Percentiles rank a stretch among this genome's conserved stretches.
Evolutionary conservation across 257 asterid species (phyloP).

Genomic region (Nicotiana sylvestris): DNA sequence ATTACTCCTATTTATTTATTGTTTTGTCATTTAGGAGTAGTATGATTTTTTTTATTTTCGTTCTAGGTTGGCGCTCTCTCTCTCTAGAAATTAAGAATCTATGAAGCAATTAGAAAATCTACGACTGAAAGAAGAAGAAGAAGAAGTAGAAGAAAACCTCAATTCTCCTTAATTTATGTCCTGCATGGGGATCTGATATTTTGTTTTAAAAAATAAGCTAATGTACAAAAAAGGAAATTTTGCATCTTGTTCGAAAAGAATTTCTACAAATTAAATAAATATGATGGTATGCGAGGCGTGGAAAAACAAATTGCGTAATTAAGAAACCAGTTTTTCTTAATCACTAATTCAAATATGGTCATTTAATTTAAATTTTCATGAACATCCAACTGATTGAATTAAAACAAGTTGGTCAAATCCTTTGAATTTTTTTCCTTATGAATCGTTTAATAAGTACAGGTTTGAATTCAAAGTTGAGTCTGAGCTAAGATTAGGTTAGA

Average conservation of each 20-base stretch:
- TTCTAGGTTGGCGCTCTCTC: no score
- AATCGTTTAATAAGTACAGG: not conserved
- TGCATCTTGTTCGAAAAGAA: not conserved
- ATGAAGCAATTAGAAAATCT: not conserved
- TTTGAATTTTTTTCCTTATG: not conserved
- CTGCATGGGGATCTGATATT: not conserved
- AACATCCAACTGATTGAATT: not conserved
- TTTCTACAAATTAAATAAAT: no score
- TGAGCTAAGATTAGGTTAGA: constrained; percentile 9
- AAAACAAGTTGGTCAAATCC: not conserved
- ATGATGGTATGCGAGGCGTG: not conserved
- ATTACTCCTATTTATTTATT: no score
- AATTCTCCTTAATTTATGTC: not conserved
- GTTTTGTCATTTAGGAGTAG: no score
- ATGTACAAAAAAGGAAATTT: no score
- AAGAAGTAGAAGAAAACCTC: not conserved
- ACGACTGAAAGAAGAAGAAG: not conserved
- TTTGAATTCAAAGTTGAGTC: constrained; percentile 6
- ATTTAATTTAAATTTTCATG: not conserved
- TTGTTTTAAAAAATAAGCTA: no score
- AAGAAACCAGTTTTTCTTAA: not conserved
- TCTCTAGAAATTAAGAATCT: not conserved
- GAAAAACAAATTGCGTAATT: not conserved
- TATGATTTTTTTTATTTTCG: no score
- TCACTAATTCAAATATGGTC: not conserved